phyloP scores from a whole-genome alignment of 495 filamentous ascomycete genomes.

The Parmelia sp. region DNA sequence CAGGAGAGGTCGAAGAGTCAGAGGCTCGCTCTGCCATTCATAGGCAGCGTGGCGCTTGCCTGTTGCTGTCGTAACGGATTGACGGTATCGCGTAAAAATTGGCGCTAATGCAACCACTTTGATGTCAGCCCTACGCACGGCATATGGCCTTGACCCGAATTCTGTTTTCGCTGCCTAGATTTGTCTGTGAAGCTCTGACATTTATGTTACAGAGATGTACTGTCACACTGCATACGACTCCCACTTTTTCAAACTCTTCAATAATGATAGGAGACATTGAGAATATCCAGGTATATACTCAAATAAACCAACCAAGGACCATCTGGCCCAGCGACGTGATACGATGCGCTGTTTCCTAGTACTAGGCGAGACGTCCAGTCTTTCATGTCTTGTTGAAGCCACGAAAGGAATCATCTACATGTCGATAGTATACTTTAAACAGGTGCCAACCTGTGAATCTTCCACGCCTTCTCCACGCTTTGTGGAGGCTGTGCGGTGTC shows the following conservation, averaged over 20 bases:
- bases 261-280: neutral
- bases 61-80: constrained; percentile 19
- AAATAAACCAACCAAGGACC: neutral
- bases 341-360: neutral
- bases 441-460: neutral
- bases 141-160: too few species aligned
- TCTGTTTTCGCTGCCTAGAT: too few species aligned
- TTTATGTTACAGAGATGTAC: too few species aligned
- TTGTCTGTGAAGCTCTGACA: too few species aligned
- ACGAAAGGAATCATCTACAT: neutral
- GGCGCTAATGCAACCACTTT: constrained; percentile 4
- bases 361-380: neutral
- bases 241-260: neutral
- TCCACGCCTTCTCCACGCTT: neutral
- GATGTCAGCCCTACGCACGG: neutral
- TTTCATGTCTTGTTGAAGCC: neutral
- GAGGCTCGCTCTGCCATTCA: neutral
- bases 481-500: too few species aligned
- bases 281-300: neutral
- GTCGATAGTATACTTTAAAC: neutral
- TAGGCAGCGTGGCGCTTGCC: constrained; percentile 4
- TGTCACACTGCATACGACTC: neutral
- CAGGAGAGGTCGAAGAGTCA: neutral
- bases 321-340: neutral
- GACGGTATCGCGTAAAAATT: constrained; percentile 6